These are phyloP conservation scores for Lumnitzera littorea DNA, from an alignment of 345 rosid species.

Conservation along the genomic window DNA sequence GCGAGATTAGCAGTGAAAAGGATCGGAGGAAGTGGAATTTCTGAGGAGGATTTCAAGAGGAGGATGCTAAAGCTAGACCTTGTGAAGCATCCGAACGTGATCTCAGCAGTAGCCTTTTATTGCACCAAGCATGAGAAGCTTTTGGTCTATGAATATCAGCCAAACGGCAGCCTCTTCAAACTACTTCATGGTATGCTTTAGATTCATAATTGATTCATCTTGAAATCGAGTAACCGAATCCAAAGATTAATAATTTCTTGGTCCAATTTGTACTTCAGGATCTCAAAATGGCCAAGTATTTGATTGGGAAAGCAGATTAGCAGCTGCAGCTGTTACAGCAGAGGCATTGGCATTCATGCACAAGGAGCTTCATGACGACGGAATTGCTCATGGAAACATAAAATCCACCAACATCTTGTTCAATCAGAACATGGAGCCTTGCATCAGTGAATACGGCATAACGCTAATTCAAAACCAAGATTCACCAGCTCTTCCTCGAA, in stretches of 20 bases:
- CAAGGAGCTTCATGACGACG: slow-evolving; percentile 10
- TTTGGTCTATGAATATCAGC: slow-evolving; percentile 12
- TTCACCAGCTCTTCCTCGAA: background rate
- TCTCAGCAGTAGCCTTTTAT: slow-evolving; percentile 9
- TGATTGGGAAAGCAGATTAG: slow-evolving; percentile 17
- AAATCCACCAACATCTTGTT: slow-evolving; percentile 17
- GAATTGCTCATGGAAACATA: slow-evolving; percentile 18
- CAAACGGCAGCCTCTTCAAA: slow-evolving; percentile 20
- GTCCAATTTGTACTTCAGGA: slow-evolving; percentile 3
- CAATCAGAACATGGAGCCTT: slow-evolving; percentile 11
- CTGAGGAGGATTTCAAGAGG: slow-evolving; percentile 6
- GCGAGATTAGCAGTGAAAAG: slow-evolving; percentile 12
- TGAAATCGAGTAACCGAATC: too few relatives aligned
- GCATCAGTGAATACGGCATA: slow-evolving; percentile 11
- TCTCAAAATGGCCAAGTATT: background rate
- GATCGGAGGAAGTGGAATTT: slow-evolving; percentile 10
- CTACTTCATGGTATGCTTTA: slow-evolving; percentile 13
- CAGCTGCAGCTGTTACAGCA: slow-evolving; percentile 8
- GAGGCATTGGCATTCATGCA: slow-evolving; percentile 15
- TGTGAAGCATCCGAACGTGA: slow-evolving; percentile 8
- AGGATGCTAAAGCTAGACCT: slow-evolving; percentile 15
- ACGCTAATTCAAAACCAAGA: slow-evolving; percentile 5
- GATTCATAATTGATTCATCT: too few relatives aligned
- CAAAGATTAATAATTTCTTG: too few relatives aligned
- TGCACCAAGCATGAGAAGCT: slow-evolving; percentile 19